These are phyloP conservation scores for Heritiera littoralis DNA, from an alignment of 345 rosid species.

Conservation along the genomic window DNA sequence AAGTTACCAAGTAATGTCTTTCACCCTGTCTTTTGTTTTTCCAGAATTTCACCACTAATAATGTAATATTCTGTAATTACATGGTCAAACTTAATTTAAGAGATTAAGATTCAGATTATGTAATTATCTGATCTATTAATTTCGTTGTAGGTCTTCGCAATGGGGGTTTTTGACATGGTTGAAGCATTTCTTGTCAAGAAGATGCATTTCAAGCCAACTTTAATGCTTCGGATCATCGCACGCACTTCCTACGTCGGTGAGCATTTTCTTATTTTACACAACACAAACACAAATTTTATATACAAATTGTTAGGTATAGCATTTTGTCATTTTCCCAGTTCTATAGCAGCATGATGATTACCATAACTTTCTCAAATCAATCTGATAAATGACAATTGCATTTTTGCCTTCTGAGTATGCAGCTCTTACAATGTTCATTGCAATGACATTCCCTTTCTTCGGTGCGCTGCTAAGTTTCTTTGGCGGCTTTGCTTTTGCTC, in stretches of 20 bases:
- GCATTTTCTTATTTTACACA: neutral
- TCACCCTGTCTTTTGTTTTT: neutral
- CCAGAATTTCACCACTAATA: no score
- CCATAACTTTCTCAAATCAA: neutral
- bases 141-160: conserved; percentile 37
- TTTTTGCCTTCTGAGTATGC: conserved; percentile 18
- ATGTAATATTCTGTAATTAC: no score
- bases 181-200: conserved; percentile 43
- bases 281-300: no score
- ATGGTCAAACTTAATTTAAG: no score
- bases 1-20: conserved; percentile 50
- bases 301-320: no score
- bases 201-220: conserved; percentile 36
- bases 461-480: conserved; percentile 62
- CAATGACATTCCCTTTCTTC: conserved; percentile 56
- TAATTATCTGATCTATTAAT: no score
- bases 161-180: conserved; percentile 53
- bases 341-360: neutral
- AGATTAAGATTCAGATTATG: no score
- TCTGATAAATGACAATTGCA: neutral
- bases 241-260: conserved; percentile 50
- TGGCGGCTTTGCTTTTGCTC: conserved; percentile 60
- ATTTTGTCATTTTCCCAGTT: neutral
- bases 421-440: conserved; percentile 52
- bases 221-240: conserved; percentile 35